Conservation (phyloP, 2,329 filamentous ascomycete species). For the Monosporascus sp. region DNA sequence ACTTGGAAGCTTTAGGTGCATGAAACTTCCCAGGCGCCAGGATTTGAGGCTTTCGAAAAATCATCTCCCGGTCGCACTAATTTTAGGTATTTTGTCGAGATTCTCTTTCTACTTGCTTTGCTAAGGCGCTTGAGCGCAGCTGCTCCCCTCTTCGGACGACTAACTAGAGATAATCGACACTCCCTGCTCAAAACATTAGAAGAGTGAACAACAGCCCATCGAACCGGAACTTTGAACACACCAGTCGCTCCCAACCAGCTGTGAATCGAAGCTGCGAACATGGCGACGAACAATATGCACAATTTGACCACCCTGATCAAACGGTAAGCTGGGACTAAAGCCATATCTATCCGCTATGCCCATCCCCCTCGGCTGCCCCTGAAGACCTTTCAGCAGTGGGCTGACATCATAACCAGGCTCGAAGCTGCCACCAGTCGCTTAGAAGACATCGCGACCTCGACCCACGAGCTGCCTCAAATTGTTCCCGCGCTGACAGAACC, state of each 20-base stretch:
- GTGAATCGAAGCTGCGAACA: conserved; percentile 29
- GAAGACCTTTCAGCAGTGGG: conserved; percentile 16
- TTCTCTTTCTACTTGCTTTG: neutral
- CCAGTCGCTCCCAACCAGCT: neutral
- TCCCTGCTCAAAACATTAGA: no score
- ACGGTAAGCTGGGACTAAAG: conserved; percentile 57
- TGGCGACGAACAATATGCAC: conserved; percentile 84
- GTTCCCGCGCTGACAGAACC: conserved; percentile 40
- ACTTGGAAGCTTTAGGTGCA: neutral
- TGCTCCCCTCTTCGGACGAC: no score
- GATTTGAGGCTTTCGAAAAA: neutral
- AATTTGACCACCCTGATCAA: conserved; percentile 97
- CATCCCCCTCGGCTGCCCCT: conserved; percentile 11
- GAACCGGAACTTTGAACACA: no score
- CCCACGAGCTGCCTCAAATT: conserved; percentile 53
- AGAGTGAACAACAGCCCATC: no score
- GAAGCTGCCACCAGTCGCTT: conserved; percentile 94
- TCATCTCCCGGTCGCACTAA: neutral
- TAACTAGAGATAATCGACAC: no score
- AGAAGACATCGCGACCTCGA: conserved; percentile 88
- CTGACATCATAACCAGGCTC: conserved; percentile 63
- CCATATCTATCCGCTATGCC: conserved; percentile 5
- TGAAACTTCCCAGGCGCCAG: neutral
- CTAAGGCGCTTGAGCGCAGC: neutral
- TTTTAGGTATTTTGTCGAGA: neutral